Conservation (phyloP, 257 asterid genomes). For the Echites panduratus region DNA sequence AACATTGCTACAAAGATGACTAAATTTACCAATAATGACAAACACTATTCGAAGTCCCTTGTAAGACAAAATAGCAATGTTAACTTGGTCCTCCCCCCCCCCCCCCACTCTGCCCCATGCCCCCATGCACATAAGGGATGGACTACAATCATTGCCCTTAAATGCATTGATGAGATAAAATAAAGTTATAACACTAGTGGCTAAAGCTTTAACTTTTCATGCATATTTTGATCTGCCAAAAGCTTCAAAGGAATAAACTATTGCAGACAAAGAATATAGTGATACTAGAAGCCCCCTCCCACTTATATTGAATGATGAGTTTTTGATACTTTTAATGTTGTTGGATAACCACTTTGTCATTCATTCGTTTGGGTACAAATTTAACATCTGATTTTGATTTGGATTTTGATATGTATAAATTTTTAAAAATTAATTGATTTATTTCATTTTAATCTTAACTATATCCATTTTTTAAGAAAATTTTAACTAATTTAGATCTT, state of each 20-base stretch:
- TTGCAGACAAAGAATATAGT: slow-evolving; percentile 21
- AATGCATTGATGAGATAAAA: slow-evolving; percentile 17
- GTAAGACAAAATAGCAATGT: slow-evolving; percentile 4
- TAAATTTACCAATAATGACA: not conserved
- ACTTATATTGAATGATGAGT: slow-evolving; percentile 14
- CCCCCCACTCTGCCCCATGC: too few relatives aligned
- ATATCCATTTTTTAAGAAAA: too few relatives aligned
- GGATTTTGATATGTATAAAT: too few relatives aligned
- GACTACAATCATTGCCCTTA: slow-evolving; percentile 14
- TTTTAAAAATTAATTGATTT: too few relatives aligned
- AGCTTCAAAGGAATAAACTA: slow-evolving; percentile 14
- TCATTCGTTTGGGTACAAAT: not conserved
- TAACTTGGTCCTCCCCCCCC: not conserved
- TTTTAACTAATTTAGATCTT: too few relatives aligned
- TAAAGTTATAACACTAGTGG: slow-evolving; percentile 20
- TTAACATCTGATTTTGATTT: too few relatives aligned
- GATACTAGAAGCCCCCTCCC: slow-evolving; percentile 2
- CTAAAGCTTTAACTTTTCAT: slow-evolving; percentile 28
- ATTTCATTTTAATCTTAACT: too few relatives aligned
- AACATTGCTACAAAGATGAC: not conserved
- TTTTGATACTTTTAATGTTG: slow-evolving; percentile 14
- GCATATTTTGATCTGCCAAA: slow-evolving; percentile 16
- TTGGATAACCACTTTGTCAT: not conserved
- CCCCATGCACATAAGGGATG: not conserved
- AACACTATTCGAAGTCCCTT: not conserved